Conservation (phyloP, 352 stramenopile species). For the Phytopythium helicoides region DNA sequence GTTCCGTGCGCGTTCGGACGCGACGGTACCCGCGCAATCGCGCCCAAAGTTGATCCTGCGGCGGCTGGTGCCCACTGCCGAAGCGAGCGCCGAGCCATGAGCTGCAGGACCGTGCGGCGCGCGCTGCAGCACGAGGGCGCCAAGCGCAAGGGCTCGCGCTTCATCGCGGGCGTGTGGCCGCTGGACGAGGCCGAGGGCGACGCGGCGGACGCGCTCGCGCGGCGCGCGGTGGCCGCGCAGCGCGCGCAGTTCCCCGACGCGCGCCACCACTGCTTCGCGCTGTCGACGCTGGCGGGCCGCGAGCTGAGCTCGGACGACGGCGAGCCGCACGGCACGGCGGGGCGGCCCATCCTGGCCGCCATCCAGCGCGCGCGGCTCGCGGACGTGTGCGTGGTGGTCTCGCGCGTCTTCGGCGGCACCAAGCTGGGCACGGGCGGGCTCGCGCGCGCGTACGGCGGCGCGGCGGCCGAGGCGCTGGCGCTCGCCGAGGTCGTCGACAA, state of each 20-base stretch:
- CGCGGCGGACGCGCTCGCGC: slow-evolving; percentile 33
- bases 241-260: slow-evolving; percentile 46
- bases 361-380: slow-evolving; percentile 60
- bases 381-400: slow-evolving; percentile 73
- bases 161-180: slow-evolving; percentile 68
- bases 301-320: slow-evolving; percentile 73
- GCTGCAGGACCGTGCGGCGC: slow-evolving; percentile 45
- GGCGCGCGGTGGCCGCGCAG: slow-evolving; percentile 42
- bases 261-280: slow-evolving; percentile 77
- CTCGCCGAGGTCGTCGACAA: slow-evolving; percentile 50
- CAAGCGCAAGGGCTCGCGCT: slow-evolving; percentile 83
- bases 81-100: no score
- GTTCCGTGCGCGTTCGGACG: no score
- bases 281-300: slow-evolving; percentile 43
- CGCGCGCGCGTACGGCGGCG: slow-evolving; percentile 65
- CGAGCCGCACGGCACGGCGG: slow-evolving; percentile 71
- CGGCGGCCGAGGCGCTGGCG: slow-evolving; percentile 55
- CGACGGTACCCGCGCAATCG: no score
- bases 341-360: slow-evolving; percentile 56
- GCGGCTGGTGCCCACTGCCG: no score
- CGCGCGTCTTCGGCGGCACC: slow-evolving; percentile 69
- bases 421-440: slow-evolving; percentile 71
- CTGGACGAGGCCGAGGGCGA: slow-evolving; percentile 22
- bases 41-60: no score
- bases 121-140: slow-evolving; percentile 69